A percentile compares a stretch with the other conserved stretches of the same genome.
These are phyloP conservation scores for Teratosphaeria zuluensis DNA, from an alignment of 2,329 filamentous ascomycete species.

Conservation along the genomic window DNA sequence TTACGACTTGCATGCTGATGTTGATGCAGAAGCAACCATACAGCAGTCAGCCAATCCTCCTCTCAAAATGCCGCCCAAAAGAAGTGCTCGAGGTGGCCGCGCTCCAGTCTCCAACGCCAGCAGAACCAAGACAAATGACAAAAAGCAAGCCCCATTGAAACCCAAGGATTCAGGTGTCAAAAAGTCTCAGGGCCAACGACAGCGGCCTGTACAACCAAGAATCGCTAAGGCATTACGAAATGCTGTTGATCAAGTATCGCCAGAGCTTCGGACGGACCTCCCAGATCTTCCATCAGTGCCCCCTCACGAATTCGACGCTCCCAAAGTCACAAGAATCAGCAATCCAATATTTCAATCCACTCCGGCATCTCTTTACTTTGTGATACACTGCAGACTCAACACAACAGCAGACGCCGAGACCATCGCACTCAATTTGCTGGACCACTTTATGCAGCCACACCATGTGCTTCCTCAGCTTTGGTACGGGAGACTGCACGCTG, in stretches of 20 bases:
- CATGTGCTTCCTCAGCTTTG: neutral
- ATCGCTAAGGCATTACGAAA: neutral
- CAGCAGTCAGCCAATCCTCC: neutral
- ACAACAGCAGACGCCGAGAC: slow-evolving; percentile 5
- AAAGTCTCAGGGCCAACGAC: neutral
- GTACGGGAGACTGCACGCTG: slow-evolving; percentile 3
- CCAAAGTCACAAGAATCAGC: neutral
- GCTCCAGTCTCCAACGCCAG: neutral
- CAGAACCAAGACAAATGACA: neutral
- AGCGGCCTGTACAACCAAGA: neutral
- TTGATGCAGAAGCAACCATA: neutral
- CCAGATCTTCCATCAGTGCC: neutral
- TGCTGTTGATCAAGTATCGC: neutral
- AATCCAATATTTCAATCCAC: neutral
- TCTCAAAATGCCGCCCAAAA: neutral
- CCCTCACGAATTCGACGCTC: neutral
- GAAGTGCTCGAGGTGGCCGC: neutral
- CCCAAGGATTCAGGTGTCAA: neutral
- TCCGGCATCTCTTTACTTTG: slow-evolving; percentile 1
- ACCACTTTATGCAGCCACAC: slow-evolving; percentile 3
- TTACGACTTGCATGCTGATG: neutral
- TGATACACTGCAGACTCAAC: neutral
- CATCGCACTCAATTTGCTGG: slow-evolving; percentile 5
- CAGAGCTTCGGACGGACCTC: no score
- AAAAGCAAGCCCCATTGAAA: neutral